Evolutionary conservation across 2,329 filamentous ascomycete species (phyloP).

Genomic region (Fusarium sacchari): DNA sequence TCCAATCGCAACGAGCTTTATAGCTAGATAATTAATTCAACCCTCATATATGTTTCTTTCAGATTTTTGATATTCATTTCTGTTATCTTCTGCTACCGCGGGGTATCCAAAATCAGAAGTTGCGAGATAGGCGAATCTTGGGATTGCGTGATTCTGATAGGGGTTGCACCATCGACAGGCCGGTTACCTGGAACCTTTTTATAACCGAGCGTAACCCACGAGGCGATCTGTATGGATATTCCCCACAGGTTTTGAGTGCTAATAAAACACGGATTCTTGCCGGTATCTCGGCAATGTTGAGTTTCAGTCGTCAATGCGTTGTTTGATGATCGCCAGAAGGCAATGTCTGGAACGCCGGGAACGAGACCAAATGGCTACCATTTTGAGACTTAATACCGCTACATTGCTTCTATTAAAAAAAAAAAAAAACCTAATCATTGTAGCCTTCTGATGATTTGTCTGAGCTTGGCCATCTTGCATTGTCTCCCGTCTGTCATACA

Average conservation of each 20-base stretch:
- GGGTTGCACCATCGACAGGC: constrained; percentile 39
- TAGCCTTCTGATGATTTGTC: too few species aligned
- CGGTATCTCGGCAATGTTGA: background rate
- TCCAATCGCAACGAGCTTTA: fast-evolving
- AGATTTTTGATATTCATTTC: too few species aligned
- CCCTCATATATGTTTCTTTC: fast-evolving
- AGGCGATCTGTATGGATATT: background rate
- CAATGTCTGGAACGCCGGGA: background rate
- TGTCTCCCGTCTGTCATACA: background rate
- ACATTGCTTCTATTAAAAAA: fast-evolving
- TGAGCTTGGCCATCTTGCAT: background rate
- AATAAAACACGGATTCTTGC: background rate
- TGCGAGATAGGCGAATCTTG: background rate
- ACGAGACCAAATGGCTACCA: fast-evolving
- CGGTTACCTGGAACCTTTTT: background rate
- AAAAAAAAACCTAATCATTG: fast-evolving
- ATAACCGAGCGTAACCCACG: background rate
- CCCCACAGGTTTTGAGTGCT: background rate
- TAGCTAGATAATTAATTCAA: background rate
- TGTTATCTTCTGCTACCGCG: background rate
- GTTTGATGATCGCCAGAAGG: background rate
- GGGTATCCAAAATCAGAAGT: background rate
- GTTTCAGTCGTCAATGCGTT: background rate
- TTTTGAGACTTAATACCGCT: fast-evolving
- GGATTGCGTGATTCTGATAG: constrained; percentile 40